Evolutionary conservation across 2,329 filamentous ascomycete species (phyloP).

Genomic region (Calonectria pauciramosa): DNA sequence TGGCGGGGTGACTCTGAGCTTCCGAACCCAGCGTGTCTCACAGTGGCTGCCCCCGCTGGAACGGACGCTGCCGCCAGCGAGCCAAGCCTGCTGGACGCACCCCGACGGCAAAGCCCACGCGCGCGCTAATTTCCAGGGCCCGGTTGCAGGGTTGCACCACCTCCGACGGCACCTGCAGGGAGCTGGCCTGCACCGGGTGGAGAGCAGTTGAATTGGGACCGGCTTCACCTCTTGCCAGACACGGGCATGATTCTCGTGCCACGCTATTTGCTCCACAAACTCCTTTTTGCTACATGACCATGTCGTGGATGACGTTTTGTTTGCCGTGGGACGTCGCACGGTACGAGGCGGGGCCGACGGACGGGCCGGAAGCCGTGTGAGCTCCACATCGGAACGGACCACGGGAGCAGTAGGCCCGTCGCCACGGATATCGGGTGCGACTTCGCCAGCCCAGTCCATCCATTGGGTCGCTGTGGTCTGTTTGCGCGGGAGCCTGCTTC

Average conservation of each 20-base stretch:
- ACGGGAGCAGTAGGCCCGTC: background rate
- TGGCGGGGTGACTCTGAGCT: conserved; percentile 1
- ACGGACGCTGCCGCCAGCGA: conserved; percentile 2
- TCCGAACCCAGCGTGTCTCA: background rate
- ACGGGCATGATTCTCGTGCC: background rate
- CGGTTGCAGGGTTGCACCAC: conserved; percentile 18
- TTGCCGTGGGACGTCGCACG: background rate
- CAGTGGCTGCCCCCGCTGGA: background rate
- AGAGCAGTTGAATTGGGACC: background rate
- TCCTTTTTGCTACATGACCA: background rate
- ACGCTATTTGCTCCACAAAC: background rate
- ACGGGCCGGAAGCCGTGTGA: background rate
- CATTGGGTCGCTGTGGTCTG: background rate
- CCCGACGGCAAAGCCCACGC: background rate
- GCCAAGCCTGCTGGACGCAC: background rate
- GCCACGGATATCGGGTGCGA: background rate
- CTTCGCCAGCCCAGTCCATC: background rate
- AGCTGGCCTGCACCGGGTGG: conserved; percentile 3
- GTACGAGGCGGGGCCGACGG: background rate
- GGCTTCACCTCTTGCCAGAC: background rate
- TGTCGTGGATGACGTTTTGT: background rate
- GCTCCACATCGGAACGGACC: background rate
- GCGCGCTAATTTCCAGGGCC: conserved; percentile 7
- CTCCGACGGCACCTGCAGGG: background rate
- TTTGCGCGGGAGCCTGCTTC: background rate